phyloP scores from a whole-genome alignment of 1,139 yeast genomes.

The Scheffersomyces parashehatae region DNA sequence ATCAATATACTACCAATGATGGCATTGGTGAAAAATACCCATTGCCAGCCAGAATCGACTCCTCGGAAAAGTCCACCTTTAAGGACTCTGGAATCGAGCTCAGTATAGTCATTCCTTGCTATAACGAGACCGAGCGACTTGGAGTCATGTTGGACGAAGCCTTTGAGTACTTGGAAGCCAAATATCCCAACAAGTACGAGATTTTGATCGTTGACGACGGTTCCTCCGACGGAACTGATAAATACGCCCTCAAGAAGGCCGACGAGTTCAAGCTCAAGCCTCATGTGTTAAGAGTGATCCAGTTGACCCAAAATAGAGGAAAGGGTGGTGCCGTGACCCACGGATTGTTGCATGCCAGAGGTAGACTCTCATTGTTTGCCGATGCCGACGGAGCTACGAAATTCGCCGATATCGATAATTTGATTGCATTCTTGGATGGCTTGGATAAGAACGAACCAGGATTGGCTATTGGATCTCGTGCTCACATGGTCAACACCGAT shows the following conservation, averaged over 20 bases:
- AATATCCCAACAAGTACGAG: conserved; percentile 55
- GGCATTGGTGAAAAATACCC: conserved; percentile 16
- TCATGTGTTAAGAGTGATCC: conserved; percentile 67
- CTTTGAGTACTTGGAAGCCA: conserved; percentile 50
- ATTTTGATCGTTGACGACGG: conserved; percentile 91
- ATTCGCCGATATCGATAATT: conserved; percentile 65
- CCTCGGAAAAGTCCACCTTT: conserved; percentile 31
- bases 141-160: conserved; percentile 79
- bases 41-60: conserved; percentile 30
- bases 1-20: conserved; percentile 47
- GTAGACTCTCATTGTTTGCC: conserved; percentile 78
- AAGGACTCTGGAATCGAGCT: conserved; percentile 41
- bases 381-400: conserved; percentile 98
- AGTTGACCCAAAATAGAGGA: conserved; percentile 75
- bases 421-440: conserved; percentile 43
- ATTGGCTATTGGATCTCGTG: conserved; percentile 88
- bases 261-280: conserved; percentile 48
- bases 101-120: conserved; percentile 88
- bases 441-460: conserved; percentile 41
- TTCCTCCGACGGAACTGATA: conserved; percentile 76
- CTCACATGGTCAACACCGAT: conserved; percentile 94
- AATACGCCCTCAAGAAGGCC: conserved; percentile 71
- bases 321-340: conserved; percentile 98
- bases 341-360: conserved; percentile 78
- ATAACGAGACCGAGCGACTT: conserved; percentile 77